Evolutionary conservation across 2,329 filamentous ascomycete genomes (phyloP).

Genomic region (Ceratocystis destructans): DNA sequence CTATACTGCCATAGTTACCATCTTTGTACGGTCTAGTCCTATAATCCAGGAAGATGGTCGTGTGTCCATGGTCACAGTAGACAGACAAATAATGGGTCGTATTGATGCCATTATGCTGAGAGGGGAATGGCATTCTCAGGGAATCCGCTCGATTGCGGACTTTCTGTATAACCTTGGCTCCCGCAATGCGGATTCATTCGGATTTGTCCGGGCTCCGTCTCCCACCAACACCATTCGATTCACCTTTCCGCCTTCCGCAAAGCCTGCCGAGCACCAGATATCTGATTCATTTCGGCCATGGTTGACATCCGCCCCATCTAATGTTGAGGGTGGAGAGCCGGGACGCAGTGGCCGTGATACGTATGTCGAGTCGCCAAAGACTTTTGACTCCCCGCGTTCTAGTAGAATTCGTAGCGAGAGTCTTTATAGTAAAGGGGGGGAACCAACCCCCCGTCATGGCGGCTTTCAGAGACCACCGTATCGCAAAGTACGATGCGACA

Average conservation of each 20-base stretch:
- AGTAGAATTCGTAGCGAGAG: constrained; percentile 20
- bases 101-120: constrained; percentile 35
- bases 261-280: background rate
- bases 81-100: constrained; percentile 32
- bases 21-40: constrained; percentile 33
- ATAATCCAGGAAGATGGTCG: constrained; percentile 34
- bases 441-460: constrained; percentile 5
- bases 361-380: constrained; percentile 12
- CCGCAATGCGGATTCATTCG: constrained; percentile 27
- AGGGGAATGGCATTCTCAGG: constrained; percentile 34
- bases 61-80: constrained; percentile 32
- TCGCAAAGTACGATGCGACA: constrained; percentile 56
- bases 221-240: background rate
- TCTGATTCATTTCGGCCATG: constrained; percentile 9
- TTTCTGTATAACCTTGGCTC: constrained; percentile 39
- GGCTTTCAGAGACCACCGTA: constrained; percentile 39
- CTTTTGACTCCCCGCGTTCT: constrained; percentile 17
- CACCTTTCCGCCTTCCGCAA: background rate
- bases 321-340: background rate
- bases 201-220: constrained; percentile 18
- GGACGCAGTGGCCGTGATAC: constrained; percentile 1
- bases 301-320: constrained; percentile 8
- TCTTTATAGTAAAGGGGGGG: constrained; percentile 26
- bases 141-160: constrained; percentile 35
- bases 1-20: constrained; percentile 38